Conservation (phyloP, 2,329 filamentous ascomycete species). For the Hortaea werneckii region DNA sequence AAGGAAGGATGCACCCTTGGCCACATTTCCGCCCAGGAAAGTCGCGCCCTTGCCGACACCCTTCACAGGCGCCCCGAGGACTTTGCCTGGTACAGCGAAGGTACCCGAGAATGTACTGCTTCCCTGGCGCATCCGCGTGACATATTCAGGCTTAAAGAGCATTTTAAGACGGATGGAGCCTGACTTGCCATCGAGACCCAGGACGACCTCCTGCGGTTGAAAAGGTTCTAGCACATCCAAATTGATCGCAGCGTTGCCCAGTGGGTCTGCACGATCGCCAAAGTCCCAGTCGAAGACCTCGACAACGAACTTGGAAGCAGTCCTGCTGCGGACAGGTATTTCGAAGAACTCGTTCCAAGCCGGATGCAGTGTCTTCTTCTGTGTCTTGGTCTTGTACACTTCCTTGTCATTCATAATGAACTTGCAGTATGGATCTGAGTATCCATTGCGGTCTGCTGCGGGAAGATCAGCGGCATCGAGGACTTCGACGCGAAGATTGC, state of each 20-base stretch:
- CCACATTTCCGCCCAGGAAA: constrained; percentile 64
- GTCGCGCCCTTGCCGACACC: constrained; percentile 69
- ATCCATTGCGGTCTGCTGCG: constrained; percentile 88
- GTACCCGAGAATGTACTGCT: constrained; percentile 89
- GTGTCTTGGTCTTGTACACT: constrained; percentile 86
- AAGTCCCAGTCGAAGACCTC: constrained; percentile 95
- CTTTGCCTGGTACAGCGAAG: constrained; percentile 76
- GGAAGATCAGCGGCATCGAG: constrained; percentile 81
- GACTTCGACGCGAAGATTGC: constrained; percentile 85
- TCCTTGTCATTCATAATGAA: constrained; percentile 84
- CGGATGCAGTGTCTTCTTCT: constrained; percentile 94
- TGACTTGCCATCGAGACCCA: constrained; percentile 78
- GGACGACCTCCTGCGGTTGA: constrained; percentile 61
- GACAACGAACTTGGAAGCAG: constrained; percentile 69
- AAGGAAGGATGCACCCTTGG: constrained; percentile 84
- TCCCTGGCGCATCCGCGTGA: constrained; percentile 75
- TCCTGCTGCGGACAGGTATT: constrained; percentile 68
- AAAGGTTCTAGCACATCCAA: constrained; percentile 78
- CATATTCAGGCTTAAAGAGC: constrained; percentile 87
- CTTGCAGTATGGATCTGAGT: constrained; percentile 93
- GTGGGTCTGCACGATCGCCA: constrained; percentile 81
- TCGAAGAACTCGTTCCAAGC: constrained; percentile 97
- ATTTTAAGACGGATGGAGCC: constrained; percentile 73
- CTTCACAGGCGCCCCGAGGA: constrained; percentile 93
- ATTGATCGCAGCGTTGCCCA: constrained; percentile 69